Percentiles rank a stretch among this genome's conserved stretches.
phyloP scores from a whole-genome alignment of 768 basidiomycete genomes.

The Psilocybe subaeruginosa region DNA sequence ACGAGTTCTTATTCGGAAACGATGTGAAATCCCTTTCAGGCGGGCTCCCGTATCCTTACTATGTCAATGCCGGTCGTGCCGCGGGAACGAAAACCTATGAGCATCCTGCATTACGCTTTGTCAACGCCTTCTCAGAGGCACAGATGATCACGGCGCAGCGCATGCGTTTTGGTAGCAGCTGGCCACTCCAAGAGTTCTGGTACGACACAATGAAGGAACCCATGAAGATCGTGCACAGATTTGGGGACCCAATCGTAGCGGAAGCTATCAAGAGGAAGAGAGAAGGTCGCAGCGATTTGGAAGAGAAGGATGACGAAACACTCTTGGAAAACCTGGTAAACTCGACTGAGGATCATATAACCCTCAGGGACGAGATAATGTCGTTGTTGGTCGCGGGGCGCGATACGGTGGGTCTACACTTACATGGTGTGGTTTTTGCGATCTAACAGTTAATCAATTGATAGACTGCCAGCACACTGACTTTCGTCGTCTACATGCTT shows the following conservation, averaged over 20 bases:
- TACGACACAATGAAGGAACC: conserved; percentile 38
- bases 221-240: conserved; percentile 44
- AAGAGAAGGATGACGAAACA: conserved; percentile 33
- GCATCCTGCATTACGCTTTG: conserved; percentile 29
- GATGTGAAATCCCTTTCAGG: conserved; percentile 2
- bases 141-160: conserved; percentile 36
- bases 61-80: conserved; percentile 16
- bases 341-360: conserved; percentile 36
- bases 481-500: conserved; percentile 48
- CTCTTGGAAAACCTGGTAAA: conserved; percentile 48
- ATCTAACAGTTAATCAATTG: too few relatives aligned
- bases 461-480: conserved; percentile 48
- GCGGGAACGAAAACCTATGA: not conserved
- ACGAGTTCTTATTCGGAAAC: conserved; percentile 1
- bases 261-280: conserved; percentile 39
- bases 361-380: conserved; percentile 44
- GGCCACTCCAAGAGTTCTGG: conserved; percentile 51
- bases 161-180: conserved; percentile 38
- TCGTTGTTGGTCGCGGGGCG: conserved; percentile 48
- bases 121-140: conserved; percentile 38
- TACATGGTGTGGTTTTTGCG: not conserved
- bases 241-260: conserved; percentile 50
- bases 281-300: conserved; percentile 22
- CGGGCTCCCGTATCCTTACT: not conserved
- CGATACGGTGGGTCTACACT: conserved; percentile 36